Evolutionary conservation across 768 basidiomycete species (phyloP).

Genomic region (Pisolithus marmoratus): DNA sequence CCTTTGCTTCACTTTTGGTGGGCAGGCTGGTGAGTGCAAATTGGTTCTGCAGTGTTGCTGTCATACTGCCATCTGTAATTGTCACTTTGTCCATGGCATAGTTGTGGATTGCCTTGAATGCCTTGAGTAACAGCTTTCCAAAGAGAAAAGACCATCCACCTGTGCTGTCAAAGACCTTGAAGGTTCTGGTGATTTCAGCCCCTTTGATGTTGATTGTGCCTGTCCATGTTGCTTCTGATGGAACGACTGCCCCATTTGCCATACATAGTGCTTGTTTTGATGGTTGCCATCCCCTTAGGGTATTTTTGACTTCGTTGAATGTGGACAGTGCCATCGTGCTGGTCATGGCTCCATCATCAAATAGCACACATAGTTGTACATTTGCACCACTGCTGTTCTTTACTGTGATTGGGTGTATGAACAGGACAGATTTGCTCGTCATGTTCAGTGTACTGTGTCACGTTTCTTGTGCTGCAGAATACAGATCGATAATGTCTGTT

Average conservation of each 20-base stretch:
- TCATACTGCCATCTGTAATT: neutral
- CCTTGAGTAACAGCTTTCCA: conserved; percentile 23
- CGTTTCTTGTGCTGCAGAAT: neutral
- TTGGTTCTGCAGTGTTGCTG: neutral
- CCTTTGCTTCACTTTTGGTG: neutral
- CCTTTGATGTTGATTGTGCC: neutral
- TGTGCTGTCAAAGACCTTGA: conserved; percentile 14
- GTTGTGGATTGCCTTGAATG: conserved; percentile 20
- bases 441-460: neutral
- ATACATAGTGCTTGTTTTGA: conserved; percentile 17
- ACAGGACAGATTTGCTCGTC: neutral
- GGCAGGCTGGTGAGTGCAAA: neutral
- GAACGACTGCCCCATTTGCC: conserved; percentile 23
- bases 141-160: conserved; percentile 24
- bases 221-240: conserved; percentile 6
- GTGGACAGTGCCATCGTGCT: neutral
- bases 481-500: no score
- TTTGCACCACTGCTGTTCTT: neutral
- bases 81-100: conserved; percentile 12
- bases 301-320: neutral
- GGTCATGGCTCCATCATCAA: neutral
- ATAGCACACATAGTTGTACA: neutral
- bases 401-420: neutral
- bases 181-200: neutral
- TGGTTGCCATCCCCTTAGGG: neutral